phyloP scores from a whole-genome alignment of 164 flowering plant species.

The Vitis labrusca region DNA sequence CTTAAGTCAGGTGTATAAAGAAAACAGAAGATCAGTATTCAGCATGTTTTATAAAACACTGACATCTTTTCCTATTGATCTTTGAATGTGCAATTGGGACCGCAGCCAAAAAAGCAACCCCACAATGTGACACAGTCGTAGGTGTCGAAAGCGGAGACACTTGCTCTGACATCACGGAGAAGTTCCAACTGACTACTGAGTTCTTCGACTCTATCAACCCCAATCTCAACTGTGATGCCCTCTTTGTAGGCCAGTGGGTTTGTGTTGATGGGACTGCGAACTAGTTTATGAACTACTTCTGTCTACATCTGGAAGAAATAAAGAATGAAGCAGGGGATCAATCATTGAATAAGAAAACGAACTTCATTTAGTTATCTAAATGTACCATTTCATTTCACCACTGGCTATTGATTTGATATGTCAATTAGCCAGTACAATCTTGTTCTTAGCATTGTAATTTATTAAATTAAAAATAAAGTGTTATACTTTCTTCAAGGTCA shows the following conservation, averaged over 20 bases:
- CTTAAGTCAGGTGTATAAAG: too few species aligned
- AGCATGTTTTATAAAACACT: not conserved
- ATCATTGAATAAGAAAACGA: too few species aligned
- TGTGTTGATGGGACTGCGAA: slow-evolving; percentile 14
- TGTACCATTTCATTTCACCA: too few species aligned
- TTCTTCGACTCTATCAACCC: slow-evolving; percentile 35
- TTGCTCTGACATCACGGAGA: slow-evolving; percentile 20
- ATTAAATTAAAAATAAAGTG: too few species aligned
- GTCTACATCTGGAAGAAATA: not conserved
- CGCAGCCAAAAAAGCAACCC: not conserved
- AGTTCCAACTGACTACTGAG: slow-evolving; percentile 12
- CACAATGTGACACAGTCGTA: slow-evolving; percentile 11
- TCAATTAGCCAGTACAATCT: too few species aligned
- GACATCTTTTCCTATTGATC: too few species aligned
- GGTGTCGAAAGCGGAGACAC: slow-evolving; percentile 40
- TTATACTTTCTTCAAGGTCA: too few species aligned
- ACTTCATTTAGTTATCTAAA: too few species aligned
- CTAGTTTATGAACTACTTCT: too few species aligned
- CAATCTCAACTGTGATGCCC: slow-evolving; percentile 25
- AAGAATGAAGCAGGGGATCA: too few species aligned
- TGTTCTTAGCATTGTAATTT: too few species aligned
- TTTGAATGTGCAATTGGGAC: not conserved
- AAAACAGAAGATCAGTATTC: not conserved
- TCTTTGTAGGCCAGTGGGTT: slow-evolving; percentile 46
- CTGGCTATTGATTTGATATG: too few species aligned